Base-by-base conservation (phyloP, 352 stramenopile genomes). In the Saprolegnia diclina region DNA sequence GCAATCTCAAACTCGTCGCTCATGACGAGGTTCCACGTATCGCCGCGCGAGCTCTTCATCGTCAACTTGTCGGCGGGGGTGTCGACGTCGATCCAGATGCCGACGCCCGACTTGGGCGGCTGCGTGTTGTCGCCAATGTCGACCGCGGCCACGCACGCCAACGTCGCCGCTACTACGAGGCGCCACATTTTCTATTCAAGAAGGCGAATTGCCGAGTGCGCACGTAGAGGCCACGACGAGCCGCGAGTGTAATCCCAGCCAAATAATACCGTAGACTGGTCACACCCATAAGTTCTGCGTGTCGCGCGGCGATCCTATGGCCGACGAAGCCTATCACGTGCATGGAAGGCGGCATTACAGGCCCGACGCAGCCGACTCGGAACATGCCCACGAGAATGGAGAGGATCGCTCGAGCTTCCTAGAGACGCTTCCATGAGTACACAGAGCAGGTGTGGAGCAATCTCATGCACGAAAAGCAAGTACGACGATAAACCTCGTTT, bases 1-100 rank as follows among this genome's bases (percentile, higher is more conserved):
- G 87, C 77, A 52, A 81, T 79, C 72, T 97, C 80, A 76, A 97
- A 98, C 74, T 98, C 92, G 76, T 98, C 92, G 46, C 86, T 96
- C 87, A 97, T 97, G n/a, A 92, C 81, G 0, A 95, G 71, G 13
- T 85, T 62, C 77, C 79, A 88, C 11, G 24, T 67, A 7, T 77
- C 72, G 24, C 80, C 82, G 11, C 81, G 74, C n/a, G 77, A 84
- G 68, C 56, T 81, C 9, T 32, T 70, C 63, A 79, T 83, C 26
- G 29, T 70, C 52, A 77, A 70, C 19, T 70, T 64, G 13, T 84
- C 74, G 2, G 75, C 46, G 0, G 79, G 81, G 6, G 81, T 89
- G 18, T 75, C 77, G 0, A 77, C 77, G 55, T 89, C 79, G 3
- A 87, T 76, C 77, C 79, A 89, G 10, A 68, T 68, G 54, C 75